A percentile compares a stretch with the other conserved stretches of the same genome.
Conservation (phyloP, 164 flowering plant genomes). For the Sedum album region DNA sequence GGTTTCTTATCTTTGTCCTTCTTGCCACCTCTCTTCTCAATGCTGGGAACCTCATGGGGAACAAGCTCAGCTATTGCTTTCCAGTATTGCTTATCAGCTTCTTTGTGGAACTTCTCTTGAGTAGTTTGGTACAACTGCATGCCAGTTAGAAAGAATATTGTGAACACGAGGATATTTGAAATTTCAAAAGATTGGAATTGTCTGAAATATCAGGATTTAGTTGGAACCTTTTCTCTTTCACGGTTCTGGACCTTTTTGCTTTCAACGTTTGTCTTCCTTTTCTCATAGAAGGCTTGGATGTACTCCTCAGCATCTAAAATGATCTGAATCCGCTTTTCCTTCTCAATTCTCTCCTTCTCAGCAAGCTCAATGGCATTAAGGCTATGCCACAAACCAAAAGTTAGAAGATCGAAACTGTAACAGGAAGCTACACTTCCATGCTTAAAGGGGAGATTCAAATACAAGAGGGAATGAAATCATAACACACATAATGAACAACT, state of each 20-base stretch:
- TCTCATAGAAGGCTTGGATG: conserved; percentile 69
- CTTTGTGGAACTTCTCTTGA: conserved; percentile 90
- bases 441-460: too few relatives aligned
- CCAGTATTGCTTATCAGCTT: conserved; percentile 90
- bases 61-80: conserved; percentile 83
- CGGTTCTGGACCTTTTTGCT: conserved; percentile 62
- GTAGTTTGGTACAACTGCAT: conserved; percentile 56
- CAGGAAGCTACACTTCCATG: too few relatives aligned
- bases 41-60: conserved; percentile 72
- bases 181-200: neutral
- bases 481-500: too few relatives aligned
- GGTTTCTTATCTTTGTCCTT: conserved; percentile 85
- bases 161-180: too few relatives aligned
- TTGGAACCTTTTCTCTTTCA: conserved; percentile 85
- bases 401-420: too few relatives aligned
- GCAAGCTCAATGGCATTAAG: conserved; percentile 77
- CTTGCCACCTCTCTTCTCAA: conserved; percentile 79
- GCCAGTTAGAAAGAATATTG: too few relatives aligned
- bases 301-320: conserved; percentile 83
- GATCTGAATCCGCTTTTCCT: conserved; percentile 76
- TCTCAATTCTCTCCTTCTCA: conserved; percentile 88
- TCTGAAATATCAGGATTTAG: too few relatives aligned
- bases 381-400: conserved; percentile 41
- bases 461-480: too few relatives aligned
- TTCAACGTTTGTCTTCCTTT: conserved; percentile 63